Conservation (phyloP, 805 yeast species). For the Spathaspora passalidarum region DNA sequence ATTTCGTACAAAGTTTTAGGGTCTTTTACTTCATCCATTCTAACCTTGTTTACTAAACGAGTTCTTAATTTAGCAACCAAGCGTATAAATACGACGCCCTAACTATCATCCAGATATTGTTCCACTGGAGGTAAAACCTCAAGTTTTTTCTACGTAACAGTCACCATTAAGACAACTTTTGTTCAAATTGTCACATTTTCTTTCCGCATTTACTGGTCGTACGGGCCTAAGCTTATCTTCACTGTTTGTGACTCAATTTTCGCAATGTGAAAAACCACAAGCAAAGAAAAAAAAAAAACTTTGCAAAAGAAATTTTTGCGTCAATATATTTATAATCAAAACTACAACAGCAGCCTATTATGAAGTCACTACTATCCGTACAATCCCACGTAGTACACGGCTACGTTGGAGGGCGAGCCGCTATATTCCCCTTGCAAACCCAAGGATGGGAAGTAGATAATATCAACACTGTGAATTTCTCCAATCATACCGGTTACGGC, state of each 20-base stretch:
- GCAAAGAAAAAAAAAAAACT: neutral
- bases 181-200: no score
- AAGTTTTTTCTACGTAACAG: no score
- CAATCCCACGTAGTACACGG: constrained; percentile 96
- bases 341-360: neutral
- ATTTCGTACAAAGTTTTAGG: no score
- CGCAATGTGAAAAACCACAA: neutral
- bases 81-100: no score
- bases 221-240: no score
- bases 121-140: no score
- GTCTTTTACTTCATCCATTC: no score
- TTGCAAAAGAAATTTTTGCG: neutral
- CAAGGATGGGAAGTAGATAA: constrained; percentile 92
- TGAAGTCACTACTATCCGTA: constrained; percentile 31
- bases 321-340: neutral
- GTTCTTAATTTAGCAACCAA: no score
- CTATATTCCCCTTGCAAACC: constrained; percentile 83
- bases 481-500: constrained; percentile 92
- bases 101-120: no score
- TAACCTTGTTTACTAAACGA: no score
- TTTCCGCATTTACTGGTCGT: no score
- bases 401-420: constrained; percentile 89
- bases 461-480: constrained; percentile 81
- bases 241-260: neutral
- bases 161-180: no score